Base-by-base conservation (phyloP, 768 basidiomycete species). In the Lepiota brunneoincarnata region DNA sequence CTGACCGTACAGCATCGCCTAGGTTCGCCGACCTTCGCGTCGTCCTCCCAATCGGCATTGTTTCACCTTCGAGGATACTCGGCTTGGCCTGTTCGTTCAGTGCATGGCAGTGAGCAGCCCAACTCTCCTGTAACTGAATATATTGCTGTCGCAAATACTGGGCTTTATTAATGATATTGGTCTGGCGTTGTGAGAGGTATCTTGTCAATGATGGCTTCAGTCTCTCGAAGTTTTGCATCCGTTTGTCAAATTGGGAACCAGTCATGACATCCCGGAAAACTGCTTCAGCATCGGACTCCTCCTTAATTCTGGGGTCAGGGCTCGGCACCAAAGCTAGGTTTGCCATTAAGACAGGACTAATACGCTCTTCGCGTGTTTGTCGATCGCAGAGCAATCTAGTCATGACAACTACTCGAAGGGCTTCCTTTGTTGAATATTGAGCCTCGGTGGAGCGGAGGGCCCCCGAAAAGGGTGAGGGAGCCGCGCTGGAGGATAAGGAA, bases 1-100 rank as follows among this genome's bases (percentile, higher is more conserved):
- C 95, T 15, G 94, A 93, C 3, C 93, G 87, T 14, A 94, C 94
- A 12, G 91, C 86, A 68, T 97, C 95, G 23, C 91, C 91, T 58
- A 91, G 73, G 0, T 87, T 86, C 43, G 85, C 77, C 9, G 87
- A 82, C 21, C 91, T 83, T 24, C 91, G 81, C 7, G 90, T 91
- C 38, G 87, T 86, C 47, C 91, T 77, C 18, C 76, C 73, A 37
- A 74, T 60, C 38, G 74, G 72, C 37, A 75, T 70, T 17, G 69
- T 56, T 35, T 76, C 82, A 0, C 72, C 65, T 14, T 69, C 72
- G 34, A 68, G 59, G 4, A 70, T 49, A 1, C 61, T 70, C 14
- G 53, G 53, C 60, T 78, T 79, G 24, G 77, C 73, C 37, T 81
- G 74, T 31, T 83, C 78, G 61, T 92, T 89, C 57, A 96, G 74